Percentiles rank a stretch among this genome's conserved stretches.
Conservation (phyloP, 2,329 filamentous ascomycete genomes). For the Claviceps paspali region DNA sequence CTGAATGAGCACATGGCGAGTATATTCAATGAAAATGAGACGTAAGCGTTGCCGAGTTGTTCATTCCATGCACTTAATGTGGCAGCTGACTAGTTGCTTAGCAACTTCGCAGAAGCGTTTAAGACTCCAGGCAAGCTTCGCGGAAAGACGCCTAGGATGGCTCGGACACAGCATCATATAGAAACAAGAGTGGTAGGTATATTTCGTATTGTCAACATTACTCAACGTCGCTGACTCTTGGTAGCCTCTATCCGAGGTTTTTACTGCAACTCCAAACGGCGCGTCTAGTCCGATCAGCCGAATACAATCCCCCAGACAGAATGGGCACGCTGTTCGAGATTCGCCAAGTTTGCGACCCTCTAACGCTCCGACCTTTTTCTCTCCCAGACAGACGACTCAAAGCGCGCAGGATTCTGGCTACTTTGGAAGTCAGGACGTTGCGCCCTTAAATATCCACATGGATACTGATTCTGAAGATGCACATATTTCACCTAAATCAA, state of each 20-base stretch:
- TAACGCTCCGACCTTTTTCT: conserved; percentile 16
- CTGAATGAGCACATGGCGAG: conserved; percentile 97
- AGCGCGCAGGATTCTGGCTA: conserved; percentile 49
- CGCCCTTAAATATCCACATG: conserved; percentile 12
- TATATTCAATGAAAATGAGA: conserved; percentile 73
- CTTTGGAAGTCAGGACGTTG: conserved; percentile 45
- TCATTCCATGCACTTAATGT: not conserved
- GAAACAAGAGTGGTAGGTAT: conserved; percentile 48
- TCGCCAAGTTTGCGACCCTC: conserved; percentile 19
- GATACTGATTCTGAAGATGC: conserved; percentile 11
- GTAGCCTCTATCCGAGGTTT: conserved; percentile 45
- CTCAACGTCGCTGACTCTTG: conserved; percentile 12
- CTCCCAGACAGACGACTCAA: conserved; percentile 14
- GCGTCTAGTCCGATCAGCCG: conserved; percentile 34
- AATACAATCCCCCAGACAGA: conserved; percentile 40
- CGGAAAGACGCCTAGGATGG: conserved; percentile 64
- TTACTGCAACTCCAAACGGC: conserved; percentile 40
- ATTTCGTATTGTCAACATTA: conserved; percentile 2
- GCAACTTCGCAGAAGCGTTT: conserved; percentile 88
- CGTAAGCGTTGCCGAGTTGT: conserved; percentile 38
- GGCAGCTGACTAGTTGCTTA: conserved; percentile 22
- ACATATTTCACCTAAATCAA: conserved; percentile 9
- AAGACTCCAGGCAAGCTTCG: conserved; percentile 79
- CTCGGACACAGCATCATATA: conserved; percentile 40
- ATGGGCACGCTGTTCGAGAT: conserved; percentile 33